These are phyloP conservation scores for Moelleriella libera DNA, from an alignment of 2,329 filamentous ascomycete species.

Conservation along the genomic window DNA sequence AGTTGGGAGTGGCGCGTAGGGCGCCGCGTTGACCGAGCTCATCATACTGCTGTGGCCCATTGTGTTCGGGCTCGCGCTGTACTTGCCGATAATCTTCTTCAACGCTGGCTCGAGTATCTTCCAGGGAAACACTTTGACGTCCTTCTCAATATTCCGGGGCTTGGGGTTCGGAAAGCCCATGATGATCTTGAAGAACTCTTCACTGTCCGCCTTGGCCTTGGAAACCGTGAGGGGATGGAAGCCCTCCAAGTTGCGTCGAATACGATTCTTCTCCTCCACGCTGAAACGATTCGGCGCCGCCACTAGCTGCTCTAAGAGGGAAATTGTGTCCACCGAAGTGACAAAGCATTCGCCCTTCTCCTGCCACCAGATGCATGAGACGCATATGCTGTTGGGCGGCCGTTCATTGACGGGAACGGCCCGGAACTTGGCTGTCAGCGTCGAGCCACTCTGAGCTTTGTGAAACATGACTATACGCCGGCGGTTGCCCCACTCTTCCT, in stretches of 20 bases:
- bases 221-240: conserved; percentile 88
- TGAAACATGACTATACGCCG: conserved; percentile 81
- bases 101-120: conserved; percentile 74
- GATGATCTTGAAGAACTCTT: conserved; percentile 97
- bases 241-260: conserved; percentile 86
- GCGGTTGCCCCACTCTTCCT: conserved; percentile 66
- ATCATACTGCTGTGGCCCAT: conserved; percentile 25
- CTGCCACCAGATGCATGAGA: conserved; percentile 96
- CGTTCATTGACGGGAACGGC: conserved; percentile 68
- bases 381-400: conserved; percentile 73
- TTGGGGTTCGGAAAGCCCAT: conserved; percentile 96
- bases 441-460: conserved; percentile 68
- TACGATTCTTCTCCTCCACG: conserved; percentile 96
- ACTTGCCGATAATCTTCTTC: conserved; percentile 98
- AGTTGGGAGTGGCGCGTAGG: conserved; percentile 27
- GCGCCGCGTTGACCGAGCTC: conserved; percentile 20
- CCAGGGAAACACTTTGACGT: conserved; percentile 98
- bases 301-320: conserved; percentile 82
- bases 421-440: conserved; percentile 67
- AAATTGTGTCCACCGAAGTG: conserved; percentile 93
- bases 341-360: conserved; percentile 86
- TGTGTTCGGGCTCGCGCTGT: conserved; percentile 39
- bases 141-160: conserved; percentile 95
- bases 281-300: conserved; percentile 64
- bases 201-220: conserved; percentile 81